Percentiles rank a stretch among this genome's conserved stretches.
phyloP scores from a whole-genome alignment of 169 alveolate species.

The Cryptosporidium ryanae region DNA sequence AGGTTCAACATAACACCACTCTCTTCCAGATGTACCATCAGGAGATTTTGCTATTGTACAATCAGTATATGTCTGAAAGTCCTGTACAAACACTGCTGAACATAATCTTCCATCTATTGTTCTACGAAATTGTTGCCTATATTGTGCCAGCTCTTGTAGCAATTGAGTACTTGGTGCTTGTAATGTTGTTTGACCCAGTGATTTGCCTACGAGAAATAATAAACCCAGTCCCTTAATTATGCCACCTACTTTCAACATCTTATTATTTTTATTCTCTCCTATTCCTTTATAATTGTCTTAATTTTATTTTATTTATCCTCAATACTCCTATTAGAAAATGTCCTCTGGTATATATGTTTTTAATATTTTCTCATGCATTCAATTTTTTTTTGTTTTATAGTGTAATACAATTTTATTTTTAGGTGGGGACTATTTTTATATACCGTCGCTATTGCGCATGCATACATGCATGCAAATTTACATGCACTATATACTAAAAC shows the following conservation, averaged over 20 bases:
- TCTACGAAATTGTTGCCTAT: conserved; percentile 85
- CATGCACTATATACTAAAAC: conserved; percentile 10
- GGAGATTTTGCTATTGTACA: conserved; percentile 90
- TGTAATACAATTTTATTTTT: not conserved
- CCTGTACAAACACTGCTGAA: conserved; percentile 90
- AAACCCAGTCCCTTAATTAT: conserved; percentile 34
- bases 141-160: conserved; percentile 83
- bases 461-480: conserved; percentile 59
- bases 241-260: conserved; percentile 55
- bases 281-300: too few relatives aligned
- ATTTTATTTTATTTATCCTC: conserved; percentile 1
- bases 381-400: conserved; percentile 6
- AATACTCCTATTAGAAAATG: conserved; percentile 37
- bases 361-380: too few relatives aligned
- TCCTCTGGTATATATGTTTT: too few relatives aligned
- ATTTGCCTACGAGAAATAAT: conserved; percentile 9
- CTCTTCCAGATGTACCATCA: conserved; percentile 89
- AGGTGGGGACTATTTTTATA: conserved; percentile 47
- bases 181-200: conserved; percentile 51
- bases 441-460: conserved; percentile 62
- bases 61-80: conserved; percentile 89
- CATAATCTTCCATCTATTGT: conserved; percentile 90
- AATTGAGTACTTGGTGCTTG: conserved; percentile 73
- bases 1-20: conserved; percentile 92
- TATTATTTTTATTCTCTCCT: not conserved